These are phyloP conservation scores for Apiospora phragmitis DNA, from an alignment of 2,329 filamentous ascomycete species.

Conservation along the genomic window DNA sequence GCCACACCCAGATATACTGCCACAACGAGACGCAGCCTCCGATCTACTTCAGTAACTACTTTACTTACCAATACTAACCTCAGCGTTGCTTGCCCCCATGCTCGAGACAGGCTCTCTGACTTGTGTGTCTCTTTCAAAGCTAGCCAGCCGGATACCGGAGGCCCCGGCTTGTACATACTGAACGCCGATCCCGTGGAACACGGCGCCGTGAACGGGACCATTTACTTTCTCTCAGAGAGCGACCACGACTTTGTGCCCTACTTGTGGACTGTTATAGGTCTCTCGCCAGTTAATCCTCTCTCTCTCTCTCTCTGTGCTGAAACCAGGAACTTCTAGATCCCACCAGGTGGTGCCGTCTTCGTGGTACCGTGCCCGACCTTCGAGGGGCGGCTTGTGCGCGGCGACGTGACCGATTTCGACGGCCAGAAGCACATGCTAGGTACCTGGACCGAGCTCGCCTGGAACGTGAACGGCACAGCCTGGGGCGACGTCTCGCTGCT, in stretches of 20 bases:
- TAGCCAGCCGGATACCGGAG: conserved; percentile 20
- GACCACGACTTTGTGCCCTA: conserved; percentile 23
- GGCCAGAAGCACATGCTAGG: conserved; percentile 20
- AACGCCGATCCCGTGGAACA: conserved; percentile 20
- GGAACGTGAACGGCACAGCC: conserved; percentile 18
- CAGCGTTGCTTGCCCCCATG: neutral
- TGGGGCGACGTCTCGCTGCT: conserved; percentile 25
- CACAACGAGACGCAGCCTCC: conserved; percentile 19
- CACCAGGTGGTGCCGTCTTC: conserved; percentile 19
- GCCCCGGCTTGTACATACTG: conserved; percentile 20
- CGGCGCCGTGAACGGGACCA: conserved; percentile 18
- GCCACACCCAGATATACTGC: conserved; percentile 21
- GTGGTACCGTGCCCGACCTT: conserved; percentile 21
- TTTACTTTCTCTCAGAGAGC: conserved; percentile 24
- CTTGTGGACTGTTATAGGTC: conserved; percentile 19
- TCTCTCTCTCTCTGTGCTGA: neutral
- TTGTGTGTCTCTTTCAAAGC: conserved; percentile 10
- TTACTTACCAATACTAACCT: neutral
- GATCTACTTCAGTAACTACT: conserved; percentile 19
- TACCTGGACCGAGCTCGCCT: conserved; percentile 23
- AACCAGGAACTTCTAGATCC: conserved; percentile 13
- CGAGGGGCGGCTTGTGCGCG: conserved; percentile 22
- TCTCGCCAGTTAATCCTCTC: neutral
- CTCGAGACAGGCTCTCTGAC: neutral
- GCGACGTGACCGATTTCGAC: conserved; percentile 17